Evolutionary conservation across 148 eudicot genomes (phyloP).

Genomic region (Amaranthus palmeri): DNA sequence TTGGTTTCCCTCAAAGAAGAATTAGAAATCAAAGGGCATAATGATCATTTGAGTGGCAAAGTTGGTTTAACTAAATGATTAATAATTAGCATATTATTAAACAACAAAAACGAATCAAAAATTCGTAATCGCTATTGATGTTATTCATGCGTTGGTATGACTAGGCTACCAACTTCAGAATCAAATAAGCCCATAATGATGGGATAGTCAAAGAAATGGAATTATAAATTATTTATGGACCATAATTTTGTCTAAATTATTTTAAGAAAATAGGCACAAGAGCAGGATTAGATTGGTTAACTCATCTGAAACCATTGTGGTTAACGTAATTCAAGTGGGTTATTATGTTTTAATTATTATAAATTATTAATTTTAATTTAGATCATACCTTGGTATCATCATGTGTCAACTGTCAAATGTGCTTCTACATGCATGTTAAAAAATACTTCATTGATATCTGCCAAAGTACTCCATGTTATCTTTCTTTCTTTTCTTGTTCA

Average conservation of each 20-base stretch:
- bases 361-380: no score
- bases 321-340: neutral
- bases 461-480: no score
- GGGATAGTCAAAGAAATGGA: neutral
- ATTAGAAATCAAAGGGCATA: no score
- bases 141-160: neutral
- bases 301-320: neutral
- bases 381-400: no score
- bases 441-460: neutral
- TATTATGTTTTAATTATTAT: no score
- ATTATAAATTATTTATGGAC: neutral
- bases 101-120: no score
- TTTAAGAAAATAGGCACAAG: neutral
- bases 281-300: neutral
- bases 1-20: no score
- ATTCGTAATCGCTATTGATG: no score
- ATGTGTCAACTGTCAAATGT: neutral
- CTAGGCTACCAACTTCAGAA: constrained; percentile 3
- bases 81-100: neutral
- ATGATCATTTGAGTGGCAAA: no score
- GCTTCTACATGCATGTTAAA: neutral
- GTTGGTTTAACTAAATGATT: neutral
- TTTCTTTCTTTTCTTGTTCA: no score
- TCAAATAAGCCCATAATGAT: neutral
- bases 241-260: no score